A percentile compares a stretch with the other conserved stretches of the same genome.
Evolutionary conservation across 164 flowering plant species (phyloP).

Genomic region (Chimonanthus salicifolius): DNA sequence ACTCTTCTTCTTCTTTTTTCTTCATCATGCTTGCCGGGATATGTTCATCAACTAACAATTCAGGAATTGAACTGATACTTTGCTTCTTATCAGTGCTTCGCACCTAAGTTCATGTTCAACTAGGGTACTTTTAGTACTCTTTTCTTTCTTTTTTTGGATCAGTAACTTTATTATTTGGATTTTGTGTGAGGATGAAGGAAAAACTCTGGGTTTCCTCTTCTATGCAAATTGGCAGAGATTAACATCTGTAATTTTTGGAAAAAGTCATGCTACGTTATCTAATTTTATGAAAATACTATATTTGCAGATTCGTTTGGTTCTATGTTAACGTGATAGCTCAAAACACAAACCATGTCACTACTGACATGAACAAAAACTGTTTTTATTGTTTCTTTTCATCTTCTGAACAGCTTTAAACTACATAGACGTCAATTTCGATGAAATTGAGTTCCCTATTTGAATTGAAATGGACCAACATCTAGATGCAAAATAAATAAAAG

Average conservation of each 20-base stretch:
- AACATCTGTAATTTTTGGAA: too few relatives aligned
- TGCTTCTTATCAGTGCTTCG: neutral
- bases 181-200: neutral
- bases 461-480: constrained; percentile 10
- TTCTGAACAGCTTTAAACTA: too few relatives aligned
- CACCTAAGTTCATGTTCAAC: neutral
- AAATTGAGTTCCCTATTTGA: neutral
- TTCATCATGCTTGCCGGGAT: neutral
- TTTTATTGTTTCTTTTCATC: neutral
- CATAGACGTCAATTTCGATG: too few relatives aligned
- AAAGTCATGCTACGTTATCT: neutral
- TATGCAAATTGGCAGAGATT: neutral
- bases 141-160: too few relatives aligned
- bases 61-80: neutral
- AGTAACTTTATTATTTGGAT: too few relatives aligned
- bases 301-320: neutral
- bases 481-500: constrained; percentile 28
- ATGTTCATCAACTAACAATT: neutral
- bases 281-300: too few relatives aligned
- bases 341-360: neutral
- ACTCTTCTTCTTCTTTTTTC: neutral
- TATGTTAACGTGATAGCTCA: neutral
- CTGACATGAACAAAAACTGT: neutral
- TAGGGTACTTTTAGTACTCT: neutral
- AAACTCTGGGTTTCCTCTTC: neutral